Evolutionary conservation across 176 grass and related monocot genomes (phyloP).

Genomic region (Oryza longistaminata): DNA sequence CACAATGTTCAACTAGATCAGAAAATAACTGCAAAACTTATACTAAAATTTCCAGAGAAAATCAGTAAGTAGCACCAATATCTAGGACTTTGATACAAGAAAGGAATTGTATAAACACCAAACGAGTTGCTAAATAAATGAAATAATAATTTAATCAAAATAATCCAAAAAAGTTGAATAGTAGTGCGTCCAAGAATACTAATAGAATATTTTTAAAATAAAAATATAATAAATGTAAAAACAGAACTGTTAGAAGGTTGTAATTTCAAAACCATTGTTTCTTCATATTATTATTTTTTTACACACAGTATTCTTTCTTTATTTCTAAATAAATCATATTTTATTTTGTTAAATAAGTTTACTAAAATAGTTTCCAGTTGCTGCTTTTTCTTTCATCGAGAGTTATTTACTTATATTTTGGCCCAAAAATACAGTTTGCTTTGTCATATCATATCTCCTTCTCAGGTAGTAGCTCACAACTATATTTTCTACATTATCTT

Average conservation of each 20-base stretch:
- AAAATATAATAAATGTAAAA: not conserved
- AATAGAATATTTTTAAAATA: not conserved
- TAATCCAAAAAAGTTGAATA: not conserved
- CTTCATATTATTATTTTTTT: not conserved
- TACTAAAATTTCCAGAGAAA: not conserved
- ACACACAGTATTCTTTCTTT: not conserved
- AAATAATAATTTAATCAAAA: slow-evolving; percentile 5
- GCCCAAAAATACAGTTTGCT: not conserved
- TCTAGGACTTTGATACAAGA: not conserved
- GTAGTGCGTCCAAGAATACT: not conserved
- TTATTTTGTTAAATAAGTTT: not conserved
- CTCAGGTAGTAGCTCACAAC: not conserved
- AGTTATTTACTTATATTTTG: not conserved
- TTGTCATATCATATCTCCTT: not conserved
- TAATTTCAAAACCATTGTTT: not conserved
- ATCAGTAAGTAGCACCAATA: not conserved
- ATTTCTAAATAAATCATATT: not conserved
- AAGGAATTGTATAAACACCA: slow-evolving; percentile 14
- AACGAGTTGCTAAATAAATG: not conserved
- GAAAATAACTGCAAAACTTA: not conserved
- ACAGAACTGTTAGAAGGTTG: not conserved
- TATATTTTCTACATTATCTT: not conserved
- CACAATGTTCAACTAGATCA: slow-evolving; percentile 17
- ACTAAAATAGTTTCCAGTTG: too few species aligned
- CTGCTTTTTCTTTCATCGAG: not conserved